Evolutionary conservation across 805 yeast species (phyloP), one percentile per base, ranked within the genome.

Genomic region (Clavispora fructus): DNA sequence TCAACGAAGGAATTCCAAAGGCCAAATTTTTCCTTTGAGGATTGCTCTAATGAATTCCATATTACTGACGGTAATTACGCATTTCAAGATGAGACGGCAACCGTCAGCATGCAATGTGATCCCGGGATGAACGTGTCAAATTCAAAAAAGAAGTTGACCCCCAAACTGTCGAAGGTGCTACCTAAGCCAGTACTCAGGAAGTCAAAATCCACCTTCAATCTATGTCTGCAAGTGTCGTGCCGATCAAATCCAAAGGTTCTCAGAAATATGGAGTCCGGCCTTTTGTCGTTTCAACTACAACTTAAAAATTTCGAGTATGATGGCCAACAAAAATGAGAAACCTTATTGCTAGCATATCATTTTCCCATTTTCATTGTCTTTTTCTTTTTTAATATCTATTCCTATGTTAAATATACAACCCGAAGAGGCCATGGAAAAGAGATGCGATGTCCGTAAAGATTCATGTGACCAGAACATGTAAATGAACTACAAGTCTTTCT

Each of bases 401-500:
- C 31, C n/a, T 39, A 16, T 25, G 19, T 25, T 39, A 27, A 27
- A 39, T 25, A 25, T 23, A 23, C 16, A 37, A 23, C 27, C 40
- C 40, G 13, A 23, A 13, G 16, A 23, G 27, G 27, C 29, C 12
- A 23, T 12, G 40, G 17, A 23, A 23, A 13, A 37, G 11, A 23
- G 9, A 30, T 17, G 31, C 26, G 16, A 30, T 23, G 30, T 16
- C 29, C 31, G 25, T 13, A 14, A 25, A 16, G 19, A 3, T 12
- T 29, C 28, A 14, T 26, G 28, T 27, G 29, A 14, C 13, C 33
- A 13, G 41, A 27, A 12, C 17, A 11, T 6, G 33, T 14, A 29
- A 17, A 10, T 30, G 17, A 30, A 17, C 52, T 62, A 69, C 62
- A 70, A 70, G 55, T 71, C 75, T 58, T 69, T 69, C 46, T 61